Conservation (phyloP, 306 rosid genomes). For the Casuarina equisetifolia region DNA sequence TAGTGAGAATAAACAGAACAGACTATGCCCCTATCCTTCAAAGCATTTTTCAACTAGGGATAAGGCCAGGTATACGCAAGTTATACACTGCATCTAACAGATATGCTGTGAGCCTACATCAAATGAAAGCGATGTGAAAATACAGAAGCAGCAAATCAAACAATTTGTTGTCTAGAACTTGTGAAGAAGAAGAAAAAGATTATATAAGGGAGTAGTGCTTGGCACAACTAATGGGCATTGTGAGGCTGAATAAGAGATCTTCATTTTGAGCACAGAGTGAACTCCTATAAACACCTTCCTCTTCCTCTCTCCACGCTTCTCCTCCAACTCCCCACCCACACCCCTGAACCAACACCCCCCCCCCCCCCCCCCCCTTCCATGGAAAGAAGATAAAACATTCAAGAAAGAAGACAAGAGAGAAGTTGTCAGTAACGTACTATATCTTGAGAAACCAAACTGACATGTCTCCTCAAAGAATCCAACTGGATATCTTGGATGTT, state of each 20-base stretch:
- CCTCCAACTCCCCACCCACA: background rate
- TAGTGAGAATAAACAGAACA: background rate
- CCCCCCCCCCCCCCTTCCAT: too few relatives aligned
- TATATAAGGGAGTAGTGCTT: background rate
- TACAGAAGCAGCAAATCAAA: slow-evolving; percentile 13
- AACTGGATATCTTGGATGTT: slow-evolving; percentile 51
- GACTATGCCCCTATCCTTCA: background rate
- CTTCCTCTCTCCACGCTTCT: too few relatives aligned
- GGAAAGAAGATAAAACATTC: background rate
- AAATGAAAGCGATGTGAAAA: background rate
- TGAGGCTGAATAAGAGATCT: slow-evolving; percentile 7
- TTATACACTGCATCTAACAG: background rate
- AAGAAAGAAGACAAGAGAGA: background rate
- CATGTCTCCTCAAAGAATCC: slow-evolving; percentile 69
- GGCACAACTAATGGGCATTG: slow-evolving; percentile 11
- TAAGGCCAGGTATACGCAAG: slow-evolving; percentile 7
- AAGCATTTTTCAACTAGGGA: background rate
- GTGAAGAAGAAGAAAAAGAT: background rate
- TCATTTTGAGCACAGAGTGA: background rate
- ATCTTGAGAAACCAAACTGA: slow-evolving; percentile 88
- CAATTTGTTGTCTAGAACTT: slow-evolving; percentile 16
- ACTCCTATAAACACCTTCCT: background rate
- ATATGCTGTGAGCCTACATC: background rate
- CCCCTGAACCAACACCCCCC: too few relatives aligned
- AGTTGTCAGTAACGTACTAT: slow-evolving; percentile 49